Conservation (phyloP, 208 protist species). For the Acanthamoeba castellanii region DNA sequence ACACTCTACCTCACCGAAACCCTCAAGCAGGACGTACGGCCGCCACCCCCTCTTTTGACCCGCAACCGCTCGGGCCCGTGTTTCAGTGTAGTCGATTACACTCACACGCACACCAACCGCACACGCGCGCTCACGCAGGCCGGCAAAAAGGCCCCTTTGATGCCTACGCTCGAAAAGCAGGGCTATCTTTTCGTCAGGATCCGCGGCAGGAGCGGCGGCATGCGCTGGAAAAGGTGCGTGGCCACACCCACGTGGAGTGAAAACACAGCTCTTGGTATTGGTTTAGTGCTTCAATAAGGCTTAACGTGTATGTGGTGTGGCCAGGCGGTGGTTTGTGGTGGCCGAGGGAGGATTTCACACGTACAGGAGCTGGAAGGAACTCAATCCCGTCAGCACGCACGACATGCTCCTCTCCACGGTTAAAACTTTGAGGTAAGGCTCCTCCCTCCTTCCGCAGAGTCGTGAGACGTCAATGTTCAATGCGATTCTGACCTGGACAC, state of each 20-base stretch:
- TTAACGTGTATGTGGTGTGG: not conserved
- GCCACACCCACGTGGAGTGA: not conserved
- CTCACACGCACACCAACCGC: too few species aligned
- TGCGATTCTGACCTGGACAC: too few species aligned
- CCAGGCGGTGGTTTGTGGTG: conserved; percentile 41
- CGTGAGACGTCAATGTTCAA: not conserved
- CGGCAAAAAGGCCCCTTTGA: not conserved
- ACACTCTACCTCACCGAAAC: conserved; percentile 37
- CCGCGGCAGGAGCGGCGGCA: not conserved
- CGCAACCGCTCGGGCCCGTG: not conserved
- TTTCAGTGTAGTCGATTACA: not conserved
- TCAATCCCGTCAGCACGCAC: conserved; percentile 26
- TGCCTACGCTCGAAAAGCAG: conserved; percentile 21
- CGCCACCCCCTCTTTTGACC: not conserved
- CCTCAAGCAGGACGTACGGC: conserved; percentile 13
- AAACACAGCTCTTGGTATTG: not conserved
- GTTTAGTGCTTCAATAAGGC: not conserved
- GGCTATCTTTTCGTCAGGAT: conserved; percentile 19
- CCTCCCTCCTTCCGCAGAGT: too few species aligned
- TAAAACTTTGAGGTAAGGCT: not conserved
- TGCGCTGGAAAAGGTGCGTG: conserved; percentile 28
- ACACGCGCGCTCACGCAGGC: too few species aligned
- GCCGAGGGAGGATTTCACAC: conserved; percentile 22
- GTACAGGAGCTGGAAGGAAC: conserved; percentile 51
- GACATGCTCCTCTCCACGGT: conserved; percentile 47